Conservation (phyloP, 495 filamentous ascomycete species). For the Lophiotrema nucula region DNA sequence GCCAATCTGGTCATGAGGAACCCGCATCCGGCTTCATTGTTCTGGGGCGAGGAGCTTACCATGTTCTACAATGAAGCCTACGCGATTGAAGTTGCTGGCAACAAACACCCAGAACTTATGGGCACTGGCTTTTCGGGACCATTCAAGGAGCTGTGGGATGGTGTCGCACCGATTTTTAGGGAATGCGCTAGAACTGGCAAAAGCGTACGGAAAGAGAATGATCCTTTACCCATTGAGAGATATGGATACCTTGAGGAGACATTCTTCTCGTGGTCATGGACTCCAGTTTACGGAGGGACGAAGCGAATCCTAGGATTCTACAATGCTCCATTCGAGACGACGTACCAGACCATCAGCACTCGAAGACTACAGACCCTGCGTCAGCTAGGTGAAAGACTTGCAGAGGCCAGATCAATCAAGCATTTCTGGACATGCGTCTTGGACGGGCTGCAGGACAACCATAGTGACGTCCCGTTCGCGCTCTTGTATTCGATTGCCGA, state of each 20-base stretch:
- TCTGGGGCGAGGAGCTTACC: slow-evolving; percentile 30
- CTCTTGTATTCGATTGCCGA: slow-evolving; percentile 34
- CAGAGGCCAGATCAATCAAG: slow-evolving; percentile 22
- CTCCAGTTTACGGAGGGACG: slow-evolving; percentile 22
- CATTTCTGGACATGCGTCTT: slow-evolving; percentile 26
- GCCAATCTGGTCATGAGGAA: slow-evolving; percentile 27
- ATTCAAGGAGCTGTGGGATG: slow-evolving; percentile 21
- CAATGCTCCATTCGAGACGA: slow-evolving; percentile 26
- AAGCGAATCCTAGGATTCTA: slow-evolving; percentile 26
- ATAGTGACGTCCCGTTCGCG: slow-evolving; percentile 27
- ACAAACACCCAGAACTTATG: slow-evolving; percentile 26
- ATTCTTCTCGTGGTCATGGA: slow-evolving; percentile 31
- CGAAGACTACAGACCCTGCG: slow-evolving; percentile 24
- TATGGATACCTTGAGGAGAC: slow-evolving; percentile 29
- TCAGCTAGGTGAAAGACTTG: slow-evolving; percentile 16
- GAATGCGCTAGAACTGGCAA: slow-evolving; percentile 32
- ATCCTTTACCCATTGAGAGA: slow-evolving; percentile 27
- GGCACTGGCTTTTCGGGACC: slow-evolving; percentile 21
- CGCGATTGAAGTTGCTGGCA: slow-evolving; percentile 19
- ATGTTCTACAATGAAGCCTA: slow-evolving; percentile 33
- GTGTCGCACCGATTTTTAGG: slow-evolving; percentile 15
- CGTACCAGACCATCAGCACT: slow-evolving; percentile 19
- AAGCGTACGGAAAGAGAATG: slow-evolving; percentile 15
- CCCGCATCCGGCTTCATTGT: slow-evolving; percentile 15
- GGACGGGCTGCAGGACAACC: slow-evolving; percentile 22